Base-by-base conservation (phyloP, 75 land plant genomes). In the Cupressus sempervirens region DNA sequence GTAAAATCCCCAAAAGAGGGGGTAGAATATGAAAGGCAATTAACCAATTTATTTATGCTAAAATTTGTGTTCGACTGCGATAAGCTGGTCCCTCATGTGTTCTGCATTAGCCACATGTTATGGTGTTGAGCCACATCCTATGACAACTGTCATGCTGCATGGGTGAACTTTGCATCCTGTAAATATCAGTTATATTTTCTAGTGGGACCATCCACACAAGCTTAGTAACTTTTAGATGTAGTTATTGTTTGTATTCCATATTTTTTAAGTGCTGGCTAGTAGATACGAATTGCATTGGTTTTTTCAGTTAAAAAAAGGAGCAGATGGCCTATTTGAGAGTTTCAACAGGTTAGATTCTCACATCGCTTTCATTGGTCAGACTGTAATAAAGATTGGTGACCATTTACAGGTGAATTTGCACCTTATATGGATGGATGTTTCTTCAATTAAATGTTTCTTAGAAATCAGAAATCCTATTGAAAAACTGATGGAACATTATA, bases 321-420 rank as follows among this genome's bases (percentile, higher is more conserved):
- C 96, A 23, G 96, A 96, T 85, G 93, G 94, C 82, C 85, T 98
- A 68, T 96, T 93, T 89, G 92, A 92, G 41, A 98, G 98, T 88
- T 98, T 98, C 86, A 91, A 93, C 77, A 95, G 96, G 77, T 84
- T 98, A 82, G 99, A 97, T 91, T 91, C 96, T 81, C 93, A 98
- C 30, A 98, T 98, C 41, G 96, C 99, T 50, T 94, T 98, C 88
- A 98, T 98, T 67, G 99, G 99, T 26, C 99, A 98, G 90, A 98
- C 99, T 85, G 99, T 98, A 82, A 98, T 98, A 72, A 96, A 97
- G 85, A 98, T 98, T 85, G 99, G 99, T 46, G 99, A 98, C 84
- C 99, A 98, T 89, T 88, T 98, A 65, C 99, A 98, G 97, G 99
- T 98, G 88, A 45, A 48, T 46, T 82, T 48, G 32, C 65, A 73